Evolutionary conservation across 2,329 filamentous ascomycete genomes (phyloP).

Genomic region (Xylariales sp.): DNA sequence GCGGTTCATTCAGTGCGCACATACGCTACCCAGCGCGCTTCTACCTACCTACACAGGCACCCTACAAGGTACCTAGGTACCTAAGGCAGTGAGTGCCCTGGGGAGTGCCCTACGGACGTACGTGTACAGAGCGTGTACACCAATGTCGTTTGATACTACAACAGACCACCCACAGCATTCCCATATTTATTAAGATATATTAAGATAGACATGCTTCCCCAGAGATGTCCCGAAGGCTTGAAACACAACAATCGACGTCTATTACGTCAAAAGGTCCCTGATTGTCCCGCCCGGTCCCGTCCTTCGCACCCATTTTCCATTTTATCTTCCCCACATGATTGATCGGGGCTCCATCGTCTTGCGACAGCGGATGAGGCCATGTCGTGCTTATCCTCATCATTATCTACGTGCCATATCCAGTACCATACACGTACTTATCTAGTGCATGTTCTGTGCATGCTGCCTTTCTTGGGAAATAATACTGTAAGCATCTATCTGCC

Average conservation of each 20-base stretch:
- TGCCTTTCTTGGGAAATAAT: too few species aligned
- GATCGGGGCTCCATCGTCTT: constrained; percentile 26
- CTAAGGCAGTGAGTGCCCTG: background rate
- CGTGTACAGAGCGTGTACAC: background rate
- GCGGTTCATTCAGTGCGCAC: constrained; percentile 5
- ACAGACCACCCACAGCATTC: background rate
- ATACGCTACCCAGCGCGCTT: constrained; percentile 15
- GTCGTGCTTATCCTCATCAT: constrained; percentile 32
- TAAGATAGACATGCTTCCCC: constrained; percentile 30
- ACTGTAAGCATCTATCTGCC: too few species aligned
- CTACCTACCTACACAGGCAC: constrained; percentile 4
- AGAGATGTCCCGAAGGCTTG: constrained; percentile 28
- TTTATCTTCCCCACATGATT: constrained; percentile 29
- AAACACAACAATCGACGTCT: constrained; percentile 27
- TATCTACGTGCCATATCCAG: constrained; percentile 3
- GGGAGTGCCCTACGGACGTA: background rate
- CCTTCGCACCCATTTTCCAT: constrained; percentile 21
- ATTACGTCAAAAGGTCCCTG: constrained; percentile 35
- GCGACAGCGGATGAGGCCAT: constrained; percentile 29
- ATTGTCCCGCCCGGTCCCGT: constrained; percentile 4
- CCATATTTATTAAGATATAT: background rate
- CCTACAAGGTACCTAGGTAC: background rate
- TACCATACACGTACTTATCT: background rate
- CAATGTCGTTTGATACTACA: too few species aligned
- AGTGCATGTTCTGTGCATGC: too few species aligned